A percentile compares a stretch with the other conserved stretches of the same genome.
These are phyloP conservation scores for Cystobasidiopsis lactophilus DNA, from an alignment of 768 basidiomycete species.

Conservation along the genomic window DNA sequence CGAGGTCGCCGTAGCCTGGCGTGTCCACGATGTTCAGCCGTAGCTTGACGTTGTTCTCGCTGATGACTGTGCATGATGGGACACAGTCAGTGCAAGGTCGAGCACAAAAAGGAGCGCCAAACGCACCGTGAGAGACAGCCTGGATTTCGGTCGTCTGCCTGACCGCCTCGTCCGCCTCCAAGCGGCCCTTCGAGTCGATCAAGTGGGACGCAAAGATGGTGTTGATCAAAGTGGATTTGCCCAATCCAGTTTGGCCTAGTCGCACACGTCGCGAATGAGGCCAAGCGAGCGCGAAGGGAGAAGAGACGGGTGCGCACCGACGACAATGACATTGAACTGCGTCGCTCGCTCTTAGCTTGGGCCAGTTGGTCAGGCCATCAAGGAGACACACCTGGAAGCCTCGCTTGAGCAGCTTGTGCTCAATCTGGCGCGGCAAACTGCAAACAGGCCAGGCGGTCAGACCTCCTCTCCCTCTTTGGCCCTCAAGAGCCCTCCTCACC, in stretches of 20 bases:
- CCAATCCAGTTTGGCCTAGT: constrained; percentile 83
- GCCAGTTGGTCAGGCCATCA: background rate
- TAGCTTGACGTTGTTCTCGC: constrained; percentile 84
- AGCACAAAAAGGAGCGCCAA: background rate
- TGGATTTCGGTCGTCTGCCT: constrained; percentile 95
- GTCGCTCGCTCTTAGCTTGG: background rate
- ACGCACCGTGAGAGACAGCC: constrained; percentile 72
- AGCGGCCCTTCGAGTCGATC: constrained; percentile 88
- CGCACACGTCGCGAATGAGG: background rate
- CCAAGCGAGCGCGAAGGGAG: background rate
- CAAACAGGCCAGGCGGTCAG: background rate
- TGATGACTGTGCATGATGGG: constrained; percentile 42
- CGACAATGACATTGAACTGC: constrained; percentile 91
- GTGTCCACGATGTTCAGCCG: constrained; percentile 96
- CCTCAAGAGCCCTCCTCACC: background rate
- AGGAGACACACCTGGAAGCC: constrained; percentile 40
- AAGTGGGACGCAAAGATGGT: constrained; percentile 97
- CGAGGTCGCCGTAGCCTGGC: constrained; percentile 91
- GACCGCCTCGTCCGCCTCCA: constrained; percentile 65
- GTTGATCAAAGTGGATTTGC: constrained; percentile 97
- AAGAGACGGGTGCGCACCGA: constrained; percentile 34
- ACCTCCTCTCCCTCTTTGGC: background rate
- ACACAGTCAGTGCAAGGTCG: background rate
- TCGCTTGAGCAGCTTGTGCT: constrained; percentile 95
- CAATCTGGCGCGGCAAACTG: constrained; percentile 51